Conservation (phyloP, 2,329 filamentous ascomycete species). For the Cercospora sp. region DNA sequence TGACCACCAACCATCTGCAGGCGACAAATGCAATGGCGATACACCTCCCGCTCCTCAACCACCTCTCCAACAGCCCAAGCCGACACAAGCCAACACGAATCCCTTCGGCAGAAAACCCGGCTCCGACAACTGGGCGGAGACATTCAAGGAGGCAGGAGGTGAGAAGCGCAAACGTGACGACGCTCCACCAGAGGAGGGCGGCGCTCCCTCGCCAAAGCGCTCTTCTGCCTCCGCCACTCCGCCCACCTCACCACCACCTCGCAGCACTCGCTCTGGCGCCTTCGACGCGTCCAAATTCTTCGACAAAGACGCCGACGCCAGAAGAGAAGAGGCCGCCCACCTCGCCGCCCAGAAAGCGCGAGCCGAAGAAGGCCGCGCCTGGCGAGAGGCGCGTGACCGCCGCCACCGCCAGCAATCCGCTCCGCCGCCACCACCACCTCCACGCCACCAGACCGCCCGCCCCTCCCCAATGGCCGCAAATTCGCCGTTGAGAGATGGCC, state of each 20-base stretch:
- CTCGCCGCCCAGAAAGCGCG: neutral
- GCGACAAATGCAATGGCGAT: neutral
- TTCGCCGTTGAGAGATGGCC: neutral
- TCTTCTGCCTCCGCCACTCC: neutral
- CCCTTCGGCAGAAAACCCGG: neutral
- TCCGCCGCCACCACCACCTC: neutral
- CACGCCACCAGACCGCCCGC: neutral
- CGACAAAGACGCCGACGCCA: neutral
- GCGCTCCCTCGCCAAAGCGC: neutral
- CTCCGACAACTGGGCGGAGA: neutral
- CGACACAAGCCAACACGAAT: neutral
- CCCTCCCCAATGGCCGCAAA: neutral
- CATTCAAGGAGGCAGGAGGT: too few species aligned
- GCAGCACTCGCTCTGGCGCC: neutral
- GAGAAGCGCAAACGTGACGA: slow-evolving; percentile 3
- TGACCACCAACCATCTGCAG: neutral
- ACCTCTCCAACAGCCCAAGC: neutral
- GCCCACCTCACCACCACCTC: neutral
- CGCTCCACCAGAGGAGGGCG: neutral
- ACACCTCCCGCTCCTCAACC: neutral
- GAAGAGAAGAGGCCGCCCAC: neutral
- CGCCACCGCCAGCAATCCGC: neutral
- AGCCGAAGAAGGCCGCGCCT: neutral
- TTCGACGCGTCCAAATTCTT: slow-evolving; percentile 1
- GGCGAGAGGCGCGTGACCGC: neutral